Evolutionary conservation across 2,329 filamentous ascomycete species (phyloP), one percentile per base, ranked within the genome.

Genomic region (Colletotrichum salicis): DNA sequence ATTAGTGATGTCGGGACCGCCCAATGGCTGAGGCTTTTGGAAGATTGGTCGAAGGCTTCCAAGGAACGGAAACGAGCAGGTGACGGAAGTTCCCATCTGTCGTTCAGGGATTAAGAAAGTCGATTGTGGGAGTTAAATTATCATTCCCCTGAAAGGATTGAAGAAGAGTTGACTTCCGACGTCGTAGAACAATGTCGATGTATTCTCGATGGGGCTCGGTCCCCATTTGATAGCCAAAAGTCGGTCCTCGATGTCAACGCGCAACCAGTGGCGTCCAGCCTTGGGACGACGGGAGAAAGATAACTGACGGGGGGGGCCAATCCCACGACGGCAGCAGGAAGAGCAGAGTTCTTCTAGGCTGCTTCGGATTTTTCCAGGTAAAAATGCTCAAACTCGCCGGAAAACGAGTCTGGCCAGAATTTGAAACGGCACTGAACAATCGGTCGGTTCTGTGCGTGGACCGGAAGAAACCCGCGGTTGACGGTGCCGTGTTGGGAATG

Each of bases 181-280:
- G 35, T 59, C 27, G 59, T 69, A 59, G 68, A 71, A 63, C 31
- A 29, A 37, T 35, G 35, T 48, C 52, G 69, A 71, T 54, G 59
- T 60, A 29, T 69, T 60, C 65, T 56, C 15, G 55, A 55, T 19
- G 52, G 55, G 45, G 59, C 70, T 59, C 70, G 60, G 59, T 31
- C 59, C 55, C 48, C 33, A 27, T n/a, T 22, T 71, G 31, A 41
- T 35, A 60, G 57, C 41, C 33, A 64, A 31, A 55, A 37, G 52
- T 52, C 55, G 55, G 29, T 8, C 35, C 55, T 70, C 55, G 59
- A 24, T 70, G 70, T 70, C 65, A 72, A 72, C 70, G 60, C 65
- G 65, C 70, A 70, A 48, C 27, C 54, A 54, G 70, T 64, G 66
- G 70, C 70, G 70, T 70, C 66, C 55, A 33, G 48, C 51, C 22